Evolutionary conservation across 805 yeast species (phyloP).

Genomic region (Spathaspora gorwiae): DNA sequence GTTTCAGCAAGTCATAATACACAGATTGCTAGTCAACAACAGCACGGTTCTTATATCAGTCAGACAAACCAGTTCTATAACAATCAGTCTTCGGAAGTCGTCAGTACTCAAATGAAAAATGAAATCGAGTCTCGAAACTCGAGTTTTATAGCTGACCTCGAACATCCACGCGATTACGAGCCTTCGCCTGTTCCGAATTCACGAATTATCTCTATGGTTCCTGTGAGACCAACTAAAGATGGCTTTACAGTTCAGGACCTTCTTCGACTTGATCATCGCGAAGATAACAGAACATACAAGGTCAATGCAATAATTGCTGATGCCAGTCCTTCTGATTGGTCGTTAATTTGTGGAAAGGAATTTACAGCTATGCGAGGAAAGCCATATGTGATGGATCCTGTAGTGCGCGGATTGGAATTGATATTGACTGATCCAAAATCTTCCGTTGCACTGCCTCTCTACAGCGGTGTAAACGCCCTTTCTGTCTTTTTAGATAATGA

Average conservation of each 20-base stretch:
- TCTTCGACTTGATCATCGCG: not conserved
- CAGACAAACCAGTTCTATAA: too few relatives aligned
- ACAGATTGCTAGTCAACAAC: too few relatives aligned
- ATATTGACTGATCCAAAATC: not conserved
- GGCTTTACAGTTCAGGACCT: not conserved
- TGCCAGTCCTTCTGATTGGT: slow-evolving; percentile 2
- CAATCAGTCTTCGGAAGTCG: too few relatives aligned
- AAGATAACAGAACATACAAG: slow-evolving; percentile 1
- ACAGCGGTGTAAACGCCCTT: not conserved
- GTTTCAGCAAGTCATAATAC: too few relatives aligned
- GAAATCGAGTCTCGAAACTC: not conserved
- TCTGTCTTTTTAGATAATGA: not conserved
- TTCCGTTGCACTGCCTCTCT: not conserved
- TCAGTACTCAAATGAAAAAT: not conserved
- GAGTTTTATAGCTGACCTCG: not conserved
- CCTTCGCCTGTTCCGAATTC: not conserved
- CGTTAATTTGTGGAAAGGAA: slow-evolving; percentile 1
- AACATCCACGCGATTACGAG: not conserved
- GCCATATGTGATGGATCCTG: not conserved
- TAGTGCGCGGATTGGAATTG: slow-evolving; percentile 1
- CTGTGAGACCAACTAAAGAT: not conserved
- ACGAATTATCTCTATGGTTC: not conserved
- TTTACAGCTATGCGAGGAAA: not conserved
- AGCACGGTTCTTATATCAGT: too few relatives aligned
- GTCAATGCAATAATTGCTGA: not conserved